Percentiles rank a stretch among this genome's conserved stretches.
These are phyloP conservation scores for Trichophyton benhamiae DNA, from an alignment of 2,329 filamentous ascomycete species.

Conservation along the genomic window DNA sequence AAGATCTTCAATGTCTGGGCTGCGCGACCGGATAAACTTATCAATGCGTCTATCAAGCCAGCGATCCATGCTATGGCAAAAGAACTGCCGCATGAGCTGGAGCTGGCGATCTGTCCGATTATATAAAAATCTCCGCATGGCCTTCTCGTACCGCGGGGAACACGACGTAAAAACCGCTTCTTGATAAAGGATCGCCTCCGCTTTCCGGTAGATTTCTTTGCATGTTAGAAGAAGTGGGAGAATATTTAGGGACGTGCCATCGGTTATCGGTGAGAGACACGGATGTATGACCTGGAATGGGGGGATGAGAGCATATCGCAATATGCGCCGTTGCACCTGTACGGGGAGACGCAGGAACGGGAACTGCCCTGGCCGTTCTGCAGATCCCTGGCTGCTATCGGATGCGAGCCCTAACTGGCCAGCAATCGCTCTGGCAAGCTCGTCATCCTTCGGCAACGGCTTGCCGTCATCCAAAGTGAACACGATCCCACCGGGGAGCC, in stretches of 20 bases:
- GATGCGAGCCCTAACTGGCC: neutral
- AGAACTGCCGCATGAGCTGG: conserved; percentile 1
- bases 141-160: conserved; percentile 1
- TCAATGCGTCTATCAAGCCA: neutral
- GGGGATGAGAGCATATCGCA: neutral
- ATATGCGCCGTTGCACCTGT: neutral
- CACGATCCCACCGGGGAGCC: neutral
- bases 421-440: neutral
- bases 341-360: neutral
- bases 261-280: neutral
- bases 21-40: neutral
- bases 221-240: conserved; percentile 3
- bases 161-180: conserved; percentile 3
- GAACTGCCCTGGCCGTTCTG: neutral
- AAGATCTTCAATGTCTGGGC: conserved; percentile 3
- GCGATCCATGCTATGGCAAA: conserved; percentile 2
- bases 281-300: neutral
- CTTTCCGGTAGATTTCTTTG: neutral
- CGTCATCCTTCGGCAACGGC: neutral
- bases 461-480: neutral
- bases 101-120: neutral
- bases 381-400: neutral
- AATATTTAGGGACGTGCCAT: neutral
- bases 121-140: conserved; percentile 1
- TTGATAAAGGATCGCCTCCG: neutral